Conservation (phyloP, 495 filamentous ascomycete genomes). For the Thermothielavioides terrestris region DNA sequence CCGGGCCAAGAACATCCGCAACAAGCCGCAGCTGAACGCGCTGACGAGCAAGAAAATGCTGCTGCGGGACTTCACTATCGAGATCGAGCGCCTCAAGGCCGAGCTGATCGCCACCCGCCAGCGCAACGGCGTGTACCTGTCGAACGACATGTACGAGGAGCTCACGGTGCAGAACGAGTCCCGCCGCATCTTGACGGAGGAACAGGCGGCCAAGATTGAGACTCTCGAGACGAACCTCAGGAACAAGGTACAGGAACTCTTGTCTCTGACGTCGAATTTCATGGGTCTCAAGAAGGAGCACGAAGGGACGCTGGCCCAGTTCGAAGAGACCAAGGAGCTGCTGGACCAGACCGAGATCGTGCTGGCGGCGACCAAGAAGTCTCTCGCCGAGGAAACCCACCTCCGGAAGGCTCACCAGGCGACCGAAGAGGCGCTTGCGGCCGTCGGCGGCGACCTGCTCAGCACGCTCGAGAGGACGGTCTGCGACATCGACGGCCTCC, state of each 20-base stretch:
- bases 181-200: constrained; percentile 81
- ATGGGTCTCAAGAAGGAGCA: constrained; percentile 79
- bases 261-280: constrained; percentile 74
- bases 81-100: constrained; percentile 88
- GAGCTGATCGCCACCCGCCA: constrained; percentile 90
- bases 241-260: constrained; percentile 86
- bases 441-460: constrained; percentile 65
- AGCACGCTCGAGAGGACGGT: constrained; percentile 67
- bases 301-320: constrained; percentile 57
- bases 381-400: constrained; percentile 68
- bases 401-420: constrained; percentile 76
- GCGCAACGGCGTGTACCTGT: constrained; percentile 89
- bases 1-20: constrained; percentile 94
- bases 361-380: constrained; percentile 63
- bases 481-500: constrained; percentile 67
- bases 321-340: constrained; percentile 70
- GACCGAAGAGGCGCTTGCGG: constrained; percentile 68
- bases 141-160: constrained; percentile 74
- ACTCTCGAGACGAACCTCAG: constrained; percentile 81
- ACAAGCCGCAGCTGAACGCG: constrained; percentile 92
- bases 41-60: constrained; percentile 86
- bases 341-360: constrained; percentile 82
- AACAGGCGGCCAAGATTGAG: constrained; percentile 86
- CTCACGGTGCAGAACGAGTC: constrained; percentile 87
- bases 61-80: constrained; percentile 79